Evolutionary conservation across 768 basidiomycete species (phyloP).

Genomic region (Phaeotremella skinneri): DNA sequence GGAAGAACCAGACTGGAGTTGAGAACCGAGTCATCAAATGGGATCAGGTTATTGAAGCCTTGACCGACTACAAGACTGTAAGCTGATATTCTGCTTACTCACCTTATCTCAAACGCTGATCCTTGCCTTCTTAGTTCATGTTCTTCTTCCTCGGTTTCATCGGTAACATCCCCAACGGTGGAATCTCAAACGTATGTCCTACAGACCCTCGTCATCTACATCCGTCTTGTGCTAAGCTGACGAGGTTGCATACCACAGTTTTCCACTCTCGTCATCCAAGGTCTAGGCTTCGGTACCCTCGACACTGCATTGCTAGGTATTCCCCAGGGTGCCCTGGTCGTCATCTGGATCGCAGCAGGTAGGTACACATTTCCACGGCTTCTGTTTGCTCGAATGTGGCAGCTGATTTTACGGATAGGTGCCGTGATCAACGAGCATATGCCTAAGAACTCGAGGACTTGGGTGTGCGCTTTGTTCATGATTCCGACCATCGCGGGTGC

Average conservation of each 20-base stretch:
- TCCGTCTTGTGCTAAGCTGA: no score
- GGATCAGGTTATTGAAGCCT: constrained; percentile 19
- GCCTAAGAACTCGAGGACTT: constrained; percentile 44
- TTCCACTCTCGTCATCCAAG: constrained; percentile 32
- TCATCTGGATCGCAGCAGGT: constrained; percentile 48
- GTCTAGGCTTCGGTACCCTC: constrained; percentile 24
- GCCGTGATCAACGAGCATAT: constrained; percentile 44
- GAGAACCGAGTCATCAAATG: constrained; percentile 42
- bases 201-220: background rate
- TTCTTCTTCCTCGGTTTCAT: constrained; percentile 50
- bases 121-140: constrained; percentile 29
- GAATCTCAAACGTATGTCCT: constrained; percentile 26
- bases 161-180: constrained; percentile 45
- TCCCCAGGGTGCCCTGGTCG: constrained; percentile 37
- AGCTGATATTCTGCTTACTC: constrained; percentile 5
- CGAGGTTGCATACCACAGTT: background rate
- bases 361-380: no score
- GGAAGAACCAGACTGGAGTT: constrained; percentile 48
- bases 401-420: no score
- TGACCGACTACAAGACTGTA: constrained; percentile 25
- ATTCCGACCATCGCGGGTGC: constrained; percentile 49
- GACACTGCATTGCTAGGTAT: constrained; percentile 12
- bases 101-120: constrained; percentile 24
- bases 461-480: constrained; percentile 49
- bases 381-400: no score